A percentile compares a stretch with the other conserved stretches of the same genome.
These are phyloP conservation scores for Pseudogymnoascus sp. DNA, from an alignment of 2,329 filamentous ascomycete genomes.

Conservation along the genomic window DNA sequence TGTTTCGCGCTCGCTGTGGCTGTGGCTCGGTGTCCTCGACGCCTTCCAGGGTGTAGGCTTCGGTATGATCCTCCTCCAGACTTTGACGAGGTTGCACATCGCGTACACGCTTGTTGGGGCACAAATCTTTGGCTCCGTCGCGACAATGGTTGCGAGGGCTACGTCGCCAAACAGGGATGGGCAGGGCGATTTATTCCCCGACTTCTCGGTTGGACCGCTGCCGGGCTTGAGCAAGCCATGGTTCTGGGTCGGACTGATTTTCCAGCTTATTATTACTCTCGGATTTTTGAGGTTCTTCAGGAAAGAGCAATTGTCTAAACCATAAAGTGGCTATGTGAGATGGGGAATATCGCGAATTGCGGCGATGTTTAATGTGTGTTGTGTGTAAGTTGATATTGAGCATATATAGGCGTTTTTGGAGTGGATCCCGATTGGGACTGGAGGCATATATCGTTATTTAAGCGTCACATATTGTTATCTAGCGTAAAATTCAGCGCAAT, in stretches of 20 bases:
- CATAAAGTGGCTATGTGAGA: slow-evolving; percentile 23
- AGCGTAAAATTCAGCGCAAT: background rate
- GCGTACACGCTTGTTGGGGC: slow-evolving; percentile 51
- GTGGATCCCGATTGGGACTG: background rate
- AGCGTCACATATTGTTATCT: slow-evolving; percentile 1
- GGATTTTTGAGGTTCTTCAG: slow-evolving; percentile 48
- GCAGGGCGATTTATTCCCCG: slow-evolving; percentile 53
- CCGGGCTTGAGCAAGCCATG: slow-evolving; percentile 40
- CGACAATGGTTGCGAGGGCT: slow-evolving; percentile 52
- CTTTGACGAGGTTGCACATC: slow-evolving; percentile 55
- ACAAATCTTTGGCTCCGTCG: slow-evolving; percentile 52
- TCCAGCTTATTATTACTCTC: slow-evolving; percentile 50
- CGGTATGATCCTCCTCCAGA: slow-evolving; percentile 59
- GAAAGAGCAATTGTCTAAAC: slow-evolving; percentile 49
- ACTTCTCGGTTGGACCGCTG: slow-evolving; percentile 42
- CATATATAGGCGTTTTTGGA: background rate
- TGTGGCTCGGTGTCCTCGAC: slow-evolving; percentile 59
- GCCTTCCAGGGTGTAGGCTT: slow-evolving; percentile 57
- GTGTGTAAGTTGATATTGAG: background rate
- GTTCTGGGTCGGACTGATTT: slow-evolving; percentile 52
- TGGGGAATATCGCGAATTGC: background rate
- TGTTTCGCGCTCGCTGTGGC: slow-evolving; percentile 49
- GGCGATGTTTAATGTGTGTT: too few relatives aligned
- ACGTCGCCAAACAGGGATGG: slow-evolving; percentile 52
- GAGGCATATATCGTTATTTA: background rate